Evolutionary conservation across 2,329 filamentous ascomycete genomes (phyloP), one percentile per base, ranked within the genome.

Genomic region (Hymenoscyphus fraxineus): DNA sequence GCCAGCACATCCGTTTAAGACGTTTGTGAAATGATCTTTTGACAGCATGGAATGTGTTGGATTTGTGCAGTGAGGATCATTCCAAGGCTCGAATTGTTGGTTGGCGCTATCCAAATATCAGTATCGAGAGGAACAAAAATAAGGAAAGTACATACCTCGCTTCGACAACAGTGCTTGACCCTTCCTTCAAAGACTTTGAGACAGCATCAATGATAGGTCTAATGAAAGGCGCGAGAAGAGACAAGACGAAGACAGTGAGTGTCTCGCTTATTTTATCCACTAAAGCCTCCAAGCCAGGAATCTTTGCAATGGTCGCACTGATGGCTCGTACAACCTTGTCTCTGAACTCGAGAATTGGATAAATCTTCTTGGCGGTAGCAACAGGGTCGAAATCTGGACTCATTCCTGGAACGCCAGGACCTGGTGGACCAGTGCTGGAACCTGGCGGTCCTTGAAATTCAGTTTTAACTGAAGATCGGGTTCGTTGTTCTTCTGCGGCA

Each of bases 191-290:
- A 40, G 87, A 86, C 73, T 93, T 88, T 27, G 92, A 94, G 5
- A 94, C 92, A 61, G 90, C 86, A 61, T 89, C 90, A 77, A 99
- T 97, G 74, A 99, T 89, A 12, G 95, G 95, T 63, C 93, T 87
- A 67, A 99, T 85, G 76, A 96, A 98, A 0, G 95, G 95, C 0
- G 95, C 92, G 19, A 99, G 83, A 1, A 99, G 84, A 6, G 93
- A 93, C 67, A 99, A 84, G 60, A 99, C 86, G 75, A 98, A 98
- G 6, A 97, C 83, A 0, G 94, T 97, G 51, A 99, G 82, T 1
- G 91, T 94, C 79, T 99, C 95, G 63, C 90, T 92, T 72, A 99
- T 96, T 72, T 92, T 94, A 68, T 98, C 94, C 27, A 98, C 87
- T n/a, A 97, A 81, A 66, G 88, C 83, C 78, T 97, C 92, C 3